Evolutionary conservation across 2,329 filamentous ascomycete genomes (phyloP).

Genomic region (Trichophyton benhamiae): DNA sequence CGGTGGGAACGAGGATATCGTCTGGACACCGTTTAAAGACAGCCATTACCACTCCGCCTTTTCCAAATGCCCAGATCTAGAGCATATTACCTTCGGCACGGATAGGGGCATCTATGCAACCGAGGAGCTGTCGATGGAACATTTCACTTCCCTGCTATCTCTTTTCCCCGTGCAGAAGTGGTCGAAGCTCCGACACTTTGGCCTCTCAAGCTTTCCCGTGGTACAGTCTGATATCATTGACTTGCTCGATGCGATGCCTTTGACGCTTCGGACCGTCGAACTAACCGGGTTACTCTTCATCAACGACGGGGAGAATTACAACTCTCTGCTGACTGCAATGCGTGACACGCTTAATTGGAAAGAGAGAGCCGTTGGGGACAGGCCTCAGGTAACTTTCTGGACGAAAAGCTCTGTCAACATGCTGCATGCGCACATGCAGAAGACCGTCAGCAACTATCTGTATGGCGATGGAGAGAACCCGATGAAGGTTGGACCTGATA

Average conservation of each 20-base stretch:
- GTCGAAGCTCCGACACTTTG: neutral
- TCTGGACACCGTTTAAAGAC: neutral
- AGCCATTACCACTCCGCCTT: neutral
- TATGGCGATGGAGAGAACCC: neutral
- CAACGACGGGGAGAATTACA: neutral
- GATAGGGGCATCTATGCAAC: neutral
- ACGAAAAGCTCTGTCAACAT: neutral
- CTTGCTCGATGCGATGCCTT: neutral
- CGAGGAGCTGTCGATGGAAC: neutral
- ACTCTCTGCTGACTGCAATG: neutral
- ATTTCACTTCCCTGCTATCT: neutral
- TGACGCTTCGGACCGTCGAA: neutral
- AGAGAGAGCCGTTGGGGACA: neutral
- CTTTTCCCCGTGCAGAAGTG: neutral
- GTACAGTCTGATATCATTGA: neutral
- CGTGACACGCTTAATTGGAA: neutral
- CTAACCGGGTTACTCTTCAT: neutral
- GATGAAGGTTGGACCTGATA: neutral
- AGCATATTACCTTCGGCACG: neutral
- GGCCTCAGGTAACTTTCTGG: neutral
- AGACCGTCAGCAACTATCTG: neutral
- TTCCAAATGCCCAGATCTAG: neutral
- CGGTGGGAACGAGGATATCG: neutral
- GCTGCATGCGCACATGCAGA: neutral
- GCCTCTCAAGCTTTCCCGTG: neutral